A percentile compares a stretch with the other conserved stretches of the same genome.
Conservation (phyloP, 73 alveolate genomes). For the Diophrys sp. region DNA sequence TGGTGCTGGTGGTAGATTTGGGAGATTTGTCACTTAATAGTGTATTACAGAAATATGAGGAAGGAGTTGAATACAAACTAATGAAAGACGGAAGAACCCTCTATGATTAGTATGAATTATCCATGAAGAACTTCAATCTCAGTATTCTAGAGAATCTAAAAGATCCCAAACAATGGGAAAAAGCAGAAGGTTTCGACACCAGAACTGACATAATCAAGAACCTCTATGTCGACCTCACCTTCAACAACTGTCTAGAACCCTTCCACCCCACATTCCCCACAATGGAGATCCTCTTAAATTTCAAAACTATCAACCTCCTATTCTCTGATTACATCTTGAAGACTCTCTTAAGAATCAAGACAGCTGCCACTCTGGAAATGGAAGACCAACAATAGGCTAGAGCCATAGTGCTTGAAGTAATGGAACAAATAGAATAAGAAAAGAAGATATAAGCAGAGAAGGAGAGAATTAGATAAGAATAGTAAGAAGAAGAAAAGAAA, state of each 20-base stretch:
- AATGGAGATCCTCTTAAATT: conserved; percentile 5
- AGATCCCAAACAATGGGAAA: conserved; percentile 30
- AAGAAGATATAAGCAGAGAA: too few relatives aligned
- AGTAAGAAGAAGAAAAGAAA: too few relatives aligned
- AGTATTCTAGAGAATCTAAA: conserved; percentile 9
- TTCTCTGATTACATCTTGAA: conserved; percentile 14
- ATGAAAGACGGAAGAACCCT: conserved; percentile 14
- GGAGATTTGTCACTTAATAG: conserved; percentile 34
- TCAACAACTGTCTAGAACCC: conserved; percentile 30
- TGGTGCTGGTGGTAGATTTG: conserved; percentile 39
- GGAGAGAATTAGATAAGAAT: too few relatives aligned
- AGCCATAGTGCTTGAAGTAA: too few relatives aligned
- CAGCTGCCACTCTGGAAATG: too few relatives aligned
- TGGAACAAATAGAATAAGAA: too few relatives aligned
- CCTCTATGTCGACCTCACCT: conserved; percentile 1
- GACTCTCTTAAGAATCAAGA: background rate
- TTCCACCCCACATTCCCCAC: conserved; percentile 34
- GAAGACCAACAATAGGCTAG: too few relatives aligned
- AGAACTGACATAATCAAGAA: conserved; percentile 35
- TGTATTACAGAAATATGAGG: conserved; percentile 3
- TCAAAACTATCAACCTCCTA: background rate
- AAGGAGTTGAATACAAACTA: conserved; percentile 29
- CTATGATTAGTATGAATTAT: conserved; percentile 42
- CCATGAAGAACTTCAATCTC: conserved; percentile 11
- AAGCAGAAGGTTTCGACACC: background rate